These are phyloP conservation scores for Vachellia pachyceras DNA, from an alignment of 306 rosid genomes.

Conservation along the genomic window DNA sequence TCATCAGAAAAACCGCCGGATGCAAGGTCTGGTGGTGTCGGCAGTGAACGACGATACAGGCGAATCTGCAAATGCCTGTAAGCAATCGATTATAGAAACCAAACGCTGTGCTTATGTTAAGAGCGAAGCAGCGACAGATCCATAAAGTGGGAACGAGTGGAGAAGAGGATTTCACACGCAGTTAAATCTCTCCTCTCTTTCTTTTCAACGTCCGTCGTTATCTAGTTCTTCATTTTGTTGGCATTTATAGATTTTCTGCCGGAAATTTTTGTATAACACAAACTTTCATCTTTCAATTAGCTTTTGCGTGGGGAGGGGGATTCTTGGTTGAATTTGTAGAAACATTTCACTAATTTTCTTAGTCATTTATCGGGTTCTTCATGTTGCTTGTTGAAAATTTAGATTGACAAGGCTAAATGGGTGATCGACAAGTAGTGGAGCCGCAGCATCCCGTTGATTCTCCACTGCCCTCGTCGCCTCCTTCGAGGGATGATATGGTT, in stretches of 20 bases:
- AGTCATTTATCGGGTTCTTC: too few species aligned
- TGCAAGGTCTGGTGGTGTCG: too few species aligned
- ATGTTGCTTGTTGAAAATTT: background rate
- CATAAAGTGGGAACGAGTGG: background rate
- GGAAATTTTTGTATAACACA: background rate
- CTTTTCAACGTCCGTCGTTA: background rate
- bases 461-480: slow-evolving; percentile 59
- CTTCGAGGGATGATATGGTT: slow-evolving; percentile 79
- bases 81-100: background rate
- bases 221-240: background rate
- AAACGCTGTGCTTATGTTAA: background rate
- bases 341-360: too few species aligned
- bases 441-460: slow-evolving; percentile 52
- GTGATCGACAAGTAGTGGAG: slow-evolving; percentile 66
- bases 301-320: background rate
- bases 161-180: background rate
- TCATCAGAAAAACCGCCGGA: background rate
- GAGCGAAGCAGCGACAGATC: background rate
- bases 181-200: background rate
- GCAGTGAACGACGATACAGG: background rate
- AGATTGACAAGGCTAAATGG: slow-evolving; percentile 51
- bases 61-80: background rate
- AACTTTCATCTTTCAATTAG: background rate
- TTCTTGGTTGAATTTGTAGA: background rate
- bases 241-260: background rate